Conservation (phyloP, 495 filamentous ascomycete genomes). For the Penicillium alfredii region DNA sequence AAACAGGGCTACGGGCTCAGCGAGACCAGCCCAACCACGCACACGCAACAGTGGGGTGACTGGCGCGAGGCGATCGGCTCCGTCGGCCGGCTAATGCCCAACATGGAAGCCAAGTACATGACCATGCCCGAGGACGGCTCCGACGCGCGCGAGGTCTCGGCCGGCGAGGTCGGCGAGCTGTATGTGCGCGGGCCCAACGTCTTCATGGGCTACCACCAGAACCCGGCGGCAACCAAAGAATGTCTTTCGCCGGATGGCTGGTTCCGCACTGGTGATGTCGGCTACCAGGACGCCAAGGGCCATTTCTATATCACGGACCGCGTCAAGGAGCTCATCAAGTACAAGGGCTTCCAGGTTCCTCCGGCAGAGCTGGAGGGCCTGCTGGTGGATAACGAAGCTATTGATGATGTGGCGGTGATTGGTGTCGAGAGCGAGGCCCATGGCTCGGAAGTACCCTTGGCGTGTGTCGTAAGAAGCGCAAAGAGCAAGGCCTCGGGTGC, state of each 20-base stretch:
- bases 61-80: slow-evolving; percentile 76
- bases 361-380: slow-evolving; percentile 85
- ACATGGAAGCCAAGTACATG: slow-evolving; percentile 75
- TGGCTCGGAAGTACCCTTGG: slow-evolving; percentile 76
- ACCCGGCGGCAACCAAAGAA: slow-evolving; percentile 60
- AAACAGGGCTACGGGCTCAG: slow-evolving; percentile 91
- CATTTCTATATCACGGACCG: slow-evolving; percentile 74
- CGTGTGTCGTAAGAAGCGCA: slow-evolving; percentile 62
- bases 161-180: slow-evolving; percentile 63
- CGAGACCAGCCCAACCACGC: slow-evolving; percentile 56
- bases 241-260: slow-evolving; percentile 55
- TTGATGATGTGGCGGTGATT: slow-evolving; percentile 81
- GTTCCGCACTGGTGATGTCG: slow-evolving; percentile 63
- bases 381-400: slow-evolving; percentile 60
- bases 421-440: slow-evolving; percentile 65
- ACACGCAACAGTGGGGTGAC: slow-evolving; percentile 62
- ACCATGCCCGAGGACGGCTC: slow-evolving; percentile 49
- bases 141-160: slow-evolving; percentile 50
- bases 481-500: slow-evolving; percentile 50
- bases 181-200: slow-evolving; percentile 57
- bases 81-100: slow-evolving; percentile 74
- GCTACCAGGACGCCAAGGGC: slow-evolving; percentile 53
- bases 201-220: slow-evolving; percentile 69
- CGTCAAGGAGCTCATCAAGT: slow-evolving; percentile 90
- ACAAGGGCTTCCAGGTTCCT: slow-evolving; percentile 81